phyloP scores from a whole-genome alignment of 2,329 filamentous ascomycete genomes.

The Phialophora tarda region DNA sequence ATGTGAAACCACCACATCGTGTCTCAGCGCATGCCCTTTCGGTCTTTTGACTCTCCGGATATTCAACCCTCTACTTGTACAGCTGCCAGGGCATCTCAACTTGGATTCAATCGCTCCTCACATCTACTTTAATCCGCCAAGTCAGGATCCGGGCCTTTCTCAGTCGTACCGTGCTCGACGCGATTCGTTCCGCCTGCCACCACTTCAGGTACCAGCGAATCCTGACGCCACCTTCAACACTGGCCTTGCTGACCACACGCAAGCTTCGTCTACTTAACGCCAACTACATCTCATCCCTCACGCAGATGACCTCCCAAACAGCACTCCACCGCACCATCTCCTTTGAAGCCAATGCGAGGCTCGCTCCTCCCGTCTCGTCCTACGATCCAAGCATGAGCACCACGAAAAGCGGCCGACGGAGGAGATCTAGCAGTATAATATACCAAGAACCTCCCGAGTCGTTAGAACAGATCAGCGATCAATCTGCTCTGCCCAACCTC shows the following conservation, averaged over 20 bases:
- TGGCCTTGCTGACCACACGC: constrained; percentile 13
- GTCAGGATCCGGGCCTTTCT: constrained; percentile 11
- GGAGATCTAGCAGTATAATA: constrained; percentile 97
- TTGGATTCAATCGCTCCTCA: constrained; percentile 15
- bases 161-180: constrained; percentile 25
- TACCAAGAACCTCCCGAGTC: constrained; percentile 97
- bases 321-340: constrained; percentile 87
- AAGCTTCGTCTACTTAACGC: constrained; percentile 3
- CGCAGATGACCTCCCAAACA: constrained; percentile 58
- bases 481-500: constrained; percentile 89
- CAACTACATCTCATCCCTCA: neutral
- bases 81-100: constrained; percentile 15
- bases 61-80: constrained; percentile 14
- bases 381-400: constrained; percentile 62
- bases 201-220: constrained; percentile 14
- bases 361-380: constrained; percentile 59
- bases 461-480: constrained; percentile 95
- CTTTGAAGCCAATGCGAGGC: constrained; percentile 83
- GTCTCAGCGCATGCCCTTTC: constrained; percentile 17
- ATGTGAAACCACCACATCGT: constrained; percentile 10
- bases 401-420: constrained; percentile 74
- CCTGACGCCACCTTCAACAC: constrained; percentile 13
- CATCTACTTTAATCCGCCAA: constrained; percentile 19
- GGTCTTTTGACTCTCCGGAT: constrained; percentile 17
- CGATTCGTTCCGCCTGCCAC: constrained; percentile 19